Evolutionary conservation across 2,329 filamentous ascomycete species (phyloP), one percentile per base, ranked within the genome.

Genomic region (Paecilomyces sp.): DNA sequence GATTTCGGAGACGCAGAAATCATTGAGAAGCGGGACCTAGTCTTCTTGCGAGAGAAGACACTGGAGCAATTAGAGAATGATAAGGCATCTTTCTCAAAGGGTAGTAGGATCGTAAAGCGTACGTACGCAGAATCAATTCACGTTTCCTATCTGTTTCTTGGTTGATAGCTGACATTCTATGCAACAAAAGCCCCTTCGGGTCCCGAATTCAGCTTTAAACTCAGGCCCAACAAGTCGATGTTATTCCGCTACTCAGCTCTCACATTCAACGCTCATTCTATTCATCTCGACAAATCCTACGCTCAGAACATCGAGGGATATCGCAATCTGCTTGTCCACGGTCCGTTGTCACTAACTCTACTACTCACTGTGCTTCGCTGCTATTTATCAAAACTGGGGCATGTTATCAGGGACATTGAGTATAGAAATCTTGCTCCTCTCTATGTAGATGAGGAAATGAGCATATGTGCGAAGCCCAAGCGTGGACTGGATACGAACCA

Each of bases 231-330:
- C 2, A 80, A 84, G 2, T 79, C 83, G 3, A 83, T 97, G 3
- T 85, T 99, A 58, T 96, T 96, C 77, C 86, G 92, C 60, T 97
- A 93, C 79, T 94, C 89, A 22, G 92, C 92, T 0, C 83, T 99
- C 34, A 93, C 90, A 2, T 92, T 91, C 79, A 99, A 99, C 74
- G 91, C 91, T 1, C 94, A 99, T 75, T 81, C 83, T 15, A 97
- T 99, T 66, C 94, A 99, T 76, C 81, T 96, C 24, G 90, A 97
- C 72, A 83, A 82, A 1, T 70, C 81, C 52, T 95, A 91, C 75
- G 87, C 86, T 57, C 82, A 82, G 47, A 78, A 83, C 12, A 78
- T 87, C 12, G 94, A 97, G 73, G 89, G 89, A 11, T 87, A 95
- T 71, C 82, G 82, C 4, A 84, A 87, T 61, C 79, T 91, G 28